Percentiles rank a stretch among this genome's conserved stretches.
Evolutionary conservation across 148 eudicot genomes (phyloP).

Genomic region (Vaccinium corymbosum): DNA sequence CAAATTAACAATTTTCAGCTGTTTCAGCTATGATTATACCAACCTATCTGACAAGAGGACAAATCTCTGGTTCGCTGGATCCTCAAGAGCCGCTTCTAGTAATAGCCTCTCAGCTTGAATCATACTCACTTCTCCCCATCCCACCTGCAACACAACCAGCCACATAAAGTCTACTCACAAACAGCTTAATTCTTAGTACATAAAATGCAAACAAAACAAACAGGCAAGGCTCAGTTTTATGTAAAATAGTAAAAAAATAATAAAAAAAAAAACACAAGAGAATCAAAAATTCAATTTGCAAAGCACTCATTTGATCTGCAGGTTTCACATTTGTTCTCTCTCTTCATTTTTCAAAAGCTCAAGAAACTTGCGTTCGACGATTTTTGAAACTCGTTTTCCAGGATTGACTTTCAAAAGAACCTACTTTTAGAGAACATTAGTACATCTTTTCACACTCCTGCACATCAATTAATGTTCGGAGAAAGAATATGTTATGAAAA

Average conservation of each 20-base stretch:
- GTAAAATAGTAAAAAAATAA: not conserved
- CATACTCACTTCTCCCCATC: conserved; percentile 93
- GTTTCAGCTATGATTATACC: not conserved
- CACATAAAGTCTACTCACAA: not conserved
- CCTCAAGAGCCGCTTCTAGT: conserved; percentile 73
- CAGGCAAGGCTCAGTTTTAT: not conserved
- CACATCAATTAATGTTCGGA: not conserved
- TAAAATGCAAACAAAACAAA: conserved; percentile 4
- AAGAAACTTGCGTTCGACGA: not conserved
- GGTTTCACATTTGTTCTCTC: not conserved
- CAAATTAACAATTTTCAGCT: not conserved
- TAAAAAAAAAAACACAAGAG: too few relatives aligned
- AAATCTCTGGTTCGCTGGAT: conserved; percentile 94
- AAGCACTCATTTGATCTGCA: not conserved
- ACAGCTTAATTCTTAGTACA: not conserved
- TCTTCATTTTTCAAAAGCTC: not conserved
- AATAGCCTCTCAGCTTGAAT: conserved; percentile 89
- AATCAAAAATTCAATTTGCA: not conserved
- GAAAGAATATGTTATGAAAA: not conserved
- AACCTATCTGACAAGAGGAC: conserved; percentile 96
- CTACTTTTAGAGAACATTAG: not conserved
- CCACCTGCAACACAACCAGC: conserved; percentile 56
- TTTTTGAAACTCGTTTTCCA: not conserved
- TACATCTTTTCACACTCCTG: not conserved
- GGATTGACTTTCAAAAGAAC: not conserved